phyloP scores from a whole-genome alignment of 257 asterid species.

The Nicotiana knightiana region DNA sequence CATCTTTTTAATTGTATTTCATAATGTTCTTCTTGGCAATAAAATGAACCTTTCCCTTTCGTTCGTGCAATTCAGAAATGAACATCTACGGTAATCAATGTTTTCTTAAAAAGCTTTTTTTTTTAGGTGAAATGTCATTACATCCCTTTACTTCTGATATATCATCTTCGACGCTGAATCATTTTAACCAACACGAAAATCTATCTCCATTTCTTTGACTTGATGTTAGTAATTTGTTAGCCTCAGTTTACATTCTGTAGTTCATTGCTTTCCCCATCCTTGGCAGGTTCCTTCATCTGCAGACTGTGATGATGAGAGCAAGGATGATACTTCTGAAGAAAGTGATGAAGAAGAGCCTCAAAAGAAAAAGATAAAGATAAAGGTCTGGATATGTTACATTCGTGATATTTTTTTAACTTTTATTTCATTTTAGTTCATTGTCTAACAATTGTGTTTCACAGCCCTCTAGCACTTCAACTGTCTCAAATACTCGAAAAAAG shows the following conservation, averaged over 20 bases:
- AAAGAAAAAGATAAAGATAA: conserved; percentile 38
- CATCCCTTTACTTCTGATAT: too few species aligned
- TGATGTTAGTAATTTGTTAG: too few species aligned
- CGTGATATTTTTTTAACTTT: not conserved
- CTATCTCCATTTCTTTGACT: too few species aligned
- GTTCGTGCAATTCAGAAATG: not conserved
- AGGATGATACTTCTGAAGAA: not conserved
- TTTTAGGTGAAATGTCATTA: too few species aligned
- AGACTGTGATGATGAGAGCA: too few species aligned
- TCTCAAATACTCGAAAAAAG: not conserved
- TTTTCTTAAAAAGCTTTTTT: too few species aligned
- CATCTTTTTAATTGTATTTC: not conserved
- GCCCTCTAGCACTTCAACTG: not conserved
- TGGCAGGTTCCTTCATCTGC: too few species aligned
- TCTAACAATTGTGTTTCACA: not conserved
- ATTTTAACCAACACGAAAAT: too few species aligned
- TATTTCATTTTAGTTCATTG: not conserved
- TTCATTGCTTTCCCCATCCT: too few species aligned
- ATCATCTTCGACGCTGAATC: too few species aligned
- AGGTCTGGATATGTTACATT: conserved; percentile 21
- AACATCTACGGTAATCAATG: not conserved
- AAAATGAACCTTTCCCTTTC: not conserved
- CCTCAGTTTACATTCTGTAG: too few species aligned
- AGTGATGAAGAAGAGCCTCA: conserved; percentile 47
- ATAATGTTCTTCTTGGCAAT: not conserved